Percentiles rank a stretch among this genome's conserved stretches.
Conservation (phyloP, 345 rosid species). For the Eucalyptus erythrocorys region DNA sequence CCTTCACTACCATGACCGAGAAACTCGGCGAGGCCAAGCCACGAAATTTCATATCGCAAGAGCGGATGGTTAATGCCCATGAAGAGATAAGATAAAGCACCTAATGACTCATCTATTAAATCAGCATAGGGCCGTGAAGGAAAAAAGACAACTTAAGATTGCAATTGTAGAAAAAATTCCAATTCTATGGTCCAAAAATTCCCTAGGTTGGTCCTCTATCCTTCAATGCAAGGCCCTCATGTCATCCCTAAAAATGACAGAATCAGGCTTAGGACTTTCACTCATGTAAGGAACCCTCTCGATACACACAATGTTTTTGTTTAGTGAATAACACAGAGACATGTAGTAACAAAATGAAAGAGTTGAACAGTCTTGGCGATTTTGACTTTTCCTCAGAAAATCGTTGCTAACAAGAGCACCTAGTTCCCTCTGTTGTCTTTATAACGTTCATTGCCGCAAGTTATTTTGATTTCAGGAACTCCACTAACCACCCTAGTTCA, state of each 20-base stretch:
- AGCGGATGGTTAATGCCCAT: not conserved
- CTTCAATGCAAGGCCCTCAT: not conserved
- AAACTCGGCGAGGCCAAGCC: not conserved
- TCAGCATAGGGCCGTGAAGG: not conserved
- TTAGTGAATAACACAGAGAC: not conserved
- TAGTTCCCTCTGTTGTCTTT: not conserved
- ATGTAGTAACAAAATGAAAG: not conserved
- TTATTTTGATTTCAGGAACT: not conserved
- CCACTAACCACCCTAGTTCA: not conserved
- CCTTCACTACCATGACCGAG: not conserved
- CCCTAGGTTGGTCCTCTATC: not conserved
- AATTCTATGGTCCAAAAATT: not conserved
- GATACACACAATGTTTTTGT: not conserved
- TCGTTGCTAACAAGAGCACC: constrained; percentile 9
- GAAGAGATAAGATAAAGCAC: not conserved
- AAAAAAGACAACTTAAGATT: not conserved
- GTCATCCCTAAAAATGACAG: not conserved
- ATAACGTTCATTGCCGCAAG: not conserved
- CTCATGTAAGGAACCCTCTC: not conserved
- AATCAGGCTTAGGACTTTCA: not conserved
- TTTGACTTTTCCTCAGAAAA: not conserved
- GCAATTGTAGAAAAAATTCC: not conserved
- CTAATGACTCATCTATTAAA: not conserved
- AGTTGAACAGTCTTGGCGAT: not conserved
- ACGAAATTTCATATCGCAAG: not conserved